Base-by-base conservation (phyloP, 495 filamentous ascomycete genomes). In the Aspergillus conjunctus region DNA sequence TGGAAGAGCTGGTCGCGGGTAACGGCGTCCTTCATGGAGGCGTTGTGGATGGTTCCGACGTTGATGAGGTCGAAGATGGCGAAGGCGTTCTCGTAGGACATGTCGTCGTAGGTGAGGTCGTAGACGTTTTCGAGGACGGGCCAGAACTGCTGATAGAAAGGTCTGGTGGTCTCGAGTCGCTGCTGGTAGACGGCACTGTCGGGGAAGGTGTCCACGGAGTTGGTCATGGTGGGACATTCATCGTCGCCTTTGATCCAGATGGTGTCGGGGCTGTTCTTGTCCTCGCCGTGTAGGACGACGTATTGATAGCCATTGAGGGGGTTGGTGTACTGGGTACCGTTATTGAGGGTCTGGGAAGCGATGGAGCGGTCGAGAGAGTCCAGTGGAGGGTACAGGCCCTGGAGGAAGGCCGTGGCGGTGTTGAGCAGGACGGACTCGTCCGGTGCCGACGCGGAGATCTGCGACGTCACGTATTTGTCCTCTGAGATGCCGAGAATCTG, bases 11-110 rank as follows among this genome's bases (percentile, higher is more conserved):
- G 66, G 34, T 59, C 30, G 1, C 4, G 7, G 58, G 68, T 56
- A 51, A 65, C 66, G 1, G 56, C 51, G 39, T 55, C n/a, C 0
- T 67, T 71, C 39, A 74, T 54, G 41, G 71, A 70, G 22, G 68
- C 41, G 53, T 81, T 81, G 66, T 81, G 77, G 59, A 81, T 80
- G 3, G 52, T 37, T 17, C 73, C 78, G 33, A 79, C 77, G 59
- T 78, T 72, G 41, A 81, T 60, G 33, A 76, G 63, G 63, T 81
- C 79, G 66, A 71, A 81, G 54, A 81, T 86, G 52, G 75, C 71
- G 70, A 88, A 91, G 33, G 84, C 87, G 70, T 90, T 89, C 68
- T 85, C 83, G 76, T 79, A 90, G 63, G 43, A 87, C 33, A 81
- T 72, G 50, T 81, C 62, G 37, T 58, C 21, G n/a, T 39, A 43